A percentile compares a stretch with the other conserved stretches of the same genome.
Evolutionary conservation across 768 basidiomycete genomes (phyloP).

Genomic region (Suillus alpinus): DNA sequence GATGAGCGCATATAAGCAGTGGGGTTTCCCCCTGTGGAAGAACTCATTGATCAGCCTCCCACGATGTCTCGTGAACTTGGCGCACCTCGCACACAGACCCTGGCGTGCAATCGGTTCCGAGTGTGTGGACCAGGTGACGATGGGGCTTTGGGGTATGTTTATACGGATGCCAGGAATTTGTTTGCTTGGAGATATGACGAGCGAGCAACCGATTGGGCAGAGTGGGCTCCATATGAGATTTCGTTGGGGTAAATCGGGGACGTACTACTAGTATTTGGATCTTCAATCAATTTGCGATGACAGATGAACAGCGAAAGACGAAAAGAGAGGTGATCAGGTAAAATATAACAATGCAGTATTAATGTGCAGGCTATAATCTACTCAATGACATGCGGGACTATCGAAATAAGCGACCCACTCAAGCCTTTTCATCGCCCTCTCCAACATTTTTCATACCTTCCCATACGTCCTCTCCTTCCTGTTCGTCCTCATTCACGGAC

Average conservation of each 20-base stretch:
- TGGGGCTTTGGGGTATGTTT: not conserved
- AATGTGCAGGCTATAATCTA: not conserved
- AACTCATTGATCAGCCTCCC: not conserved
- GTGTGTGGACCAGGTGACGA: not conserved
- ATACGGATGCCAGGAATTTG: not conserved
- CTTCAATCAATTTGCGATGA: no score
- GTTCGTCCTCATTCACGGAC: slow-evolving; percentile 18
- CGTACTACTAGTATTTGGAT: not conserved
- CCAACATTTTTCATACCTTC: slow-evolving; percentile 56
- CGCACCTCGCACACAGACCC: not conserved
- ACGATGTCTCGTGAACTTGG: not conserved
- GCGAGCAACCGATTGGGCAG: no score
- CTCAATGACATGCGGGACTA: not conserved
- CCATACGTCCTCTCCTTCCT: slow-evolving; percentile 66
- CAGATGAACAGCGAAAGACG: not conserved
- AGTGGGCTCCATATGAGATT: not conserved
- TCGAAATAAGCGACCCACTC: slow-evolving; percentile 5
- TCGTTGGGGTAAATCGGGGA: not conserved
- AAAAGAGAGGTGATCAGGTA: not conserved
- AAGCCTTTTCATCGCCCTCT: slow-evolving; percentile 33
- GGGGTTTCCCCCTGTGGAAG: not conserved
- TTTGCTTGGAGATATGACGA: not conserved
- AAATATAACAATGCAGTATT: not conserved
- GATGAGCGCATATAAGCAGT: not conserved
- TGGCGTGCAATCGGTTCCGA: not conserved